Base-by-base conservation (phyloP, 768 basidiomycete genomes). In the Tephrocybe rancida region DNA sequence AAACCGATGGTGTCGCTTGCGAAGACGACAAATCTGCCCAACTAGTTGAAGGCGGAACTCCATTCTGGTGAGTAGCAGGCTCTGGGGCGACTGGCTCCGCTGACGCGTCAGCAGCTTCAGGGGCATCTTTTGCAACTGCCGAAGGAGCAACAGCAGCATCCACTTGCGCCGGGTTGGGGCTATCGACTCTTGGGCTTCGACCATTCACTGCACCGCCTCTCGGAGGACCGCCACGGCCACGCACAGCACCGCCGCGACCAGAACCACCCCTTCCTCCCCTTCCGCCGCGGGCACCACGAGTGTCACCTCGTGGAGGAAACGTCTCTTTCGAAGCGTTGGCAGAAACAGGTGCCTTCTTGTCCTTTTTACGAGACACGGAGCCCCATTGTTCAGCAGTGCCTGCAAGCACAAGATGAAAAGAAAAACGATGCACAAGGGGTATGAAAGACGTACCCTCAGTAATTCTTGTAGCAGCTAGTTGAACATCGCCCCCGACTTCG, bases 331-430 rank as follows among this genome's bases (percentile, higher is more conserved):
- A 67, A 35, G 73, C 46, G 37, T 80, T 77, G 34, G 71, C 46
- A 26, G 76, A 38, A 18, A 75, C 45, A 11, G 79, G 61, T 25
- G 73, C 55, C 72, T 90, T 92, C 79, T 92, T 92, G 70, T 93
- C 90, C 76, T 91, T 94, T 82, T 92, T 93, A 70, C 83, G 87
- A 57, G 83, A 84, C 52, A 92, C 91, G 50, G 89, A 83, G 47
- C 82, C 90, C 91, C 91, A 94, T 64, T 87, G 88, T 67, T 86
- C 83, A 43, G 80, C 87, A 59, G 78, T 77, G 64, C 91, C 91
- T 93, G 66, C 13, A 7, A 47, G 45, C 52, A 30, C 47, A 67
- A 56, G 44, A 63, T 55, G 22, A 45, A 50, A 48, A 59, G 45
- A 55, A 56, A 54, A 48, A 52, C 24, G 9, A 18, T 11, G 54